Conservation (phyloP, 257 asterid species). For the Leonotis leonurus region DNA sequence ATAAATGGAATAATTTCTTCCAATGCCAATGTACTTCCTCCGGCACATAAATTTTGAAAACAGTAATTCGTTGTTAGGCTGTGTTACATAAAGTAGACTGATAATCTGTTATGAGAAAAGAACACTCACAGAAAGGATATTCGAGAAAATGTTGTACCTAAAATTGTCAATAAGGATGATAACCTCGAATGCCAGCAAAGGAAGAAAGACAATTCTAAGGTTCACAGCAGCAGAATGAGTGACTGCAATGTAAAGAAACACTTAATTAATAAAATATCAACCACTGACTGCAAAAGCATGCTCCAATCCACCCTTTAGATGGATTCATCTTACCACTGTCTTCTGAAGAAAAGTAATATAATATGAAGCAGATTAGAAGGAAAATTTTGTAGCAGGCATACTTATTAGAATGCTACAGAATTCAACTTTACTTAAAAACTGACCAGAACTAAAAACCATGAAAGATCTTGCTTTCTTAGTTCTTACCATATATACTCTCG, state of each 20-base stretch:
- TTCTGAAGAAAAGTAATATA: slow-evolving; percentile 13
- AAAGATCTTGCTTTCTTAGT: slow-evolving; percentile 43
- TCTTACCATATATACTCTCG: slow-evolving; percentile 76
- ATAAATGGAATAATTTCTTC: background rate
- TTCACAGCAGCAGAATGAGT: slow-evolving; percentile 56
- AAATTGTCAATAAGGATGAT: slow-evolving; percentile 77
- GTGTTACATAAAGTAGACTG: slow-evolving; percentile 1
- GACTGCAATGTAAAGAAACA: slow-evolving; percentile 45
- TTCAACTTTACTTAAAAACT: background rate
- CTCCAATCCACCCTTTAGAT: slow-evolving; percentile 3
- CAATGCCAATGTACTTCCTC: background rate
- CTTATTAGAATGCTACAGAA: background rate
- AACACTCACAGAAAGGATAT: slow-evolving; percentile 5
- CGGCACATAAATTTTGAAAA: background rate
- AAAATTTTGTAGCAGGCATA: background rate
- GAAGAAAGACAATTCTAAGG: slow-evolving; percentile 85
- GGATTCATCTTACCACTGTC: slow-evolving; percentile 1
- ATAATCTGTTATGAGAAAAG: slow-evolving; percentile 2
- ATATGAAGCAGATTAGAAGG: slow-evolving; percentile 6
- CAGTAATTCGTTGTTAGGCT: background rate
- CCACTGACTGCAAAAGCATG: slow-evolving; percentile 5
- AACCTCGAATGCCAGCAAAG: slow-evolving; percentile 77
- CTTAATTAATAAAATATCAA: background rate
- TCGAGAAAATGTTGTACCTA: slow-evolving; percentile 43
- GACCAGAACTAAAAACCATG: slow-evolving; percentile 11